Percentiles rank a stretch among this genome's conserved stretches.
phyloP scores from a whole-genome alignment of 495 filamentous ascomycete species.

The Aspergillus coremiiformis region DNA sequence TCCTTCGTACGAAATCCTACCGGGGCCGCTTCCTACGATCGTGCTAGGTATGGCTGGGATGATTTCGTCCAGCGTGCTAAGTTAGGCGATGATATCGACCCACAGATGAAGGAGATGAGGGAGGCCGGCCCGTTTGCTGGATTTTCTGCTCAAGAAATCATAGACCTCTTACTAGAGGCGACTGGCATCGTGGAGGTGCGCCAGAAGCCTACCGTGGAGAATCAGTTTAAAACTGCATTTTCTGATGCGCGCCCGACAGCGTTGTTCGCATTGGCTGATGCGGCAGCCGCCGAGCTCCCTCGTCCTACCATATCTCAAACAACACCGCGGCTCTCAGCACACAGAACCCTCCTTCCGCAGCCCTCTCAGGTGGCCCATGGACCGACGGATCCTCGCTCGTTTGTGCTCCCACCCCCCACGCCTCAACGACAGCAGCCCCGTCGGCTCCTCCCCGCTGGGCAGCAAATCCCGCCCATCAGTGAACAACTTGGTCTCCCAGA shows the following conservation, averaged over 20 bases:
- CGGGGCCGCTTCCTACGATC: conserved; percentile 29
- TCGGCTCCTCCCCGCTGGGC: conserved; percentile 33
- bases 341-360: conserved; percentile 26
- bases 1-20: conserved; percentile 27
- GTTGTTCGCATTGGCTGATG: conserved; percentile 31
- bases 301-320: conserved; percentile 21
- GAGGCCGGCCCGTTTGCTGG: conserved; percentile 14
- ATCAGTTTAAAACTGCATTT: conserved; percentile 4
- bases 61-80: conserved; percentile 38
- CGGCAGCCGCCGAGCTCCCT: conserved; percentile 21
- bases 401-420: conserved; percentile 34
- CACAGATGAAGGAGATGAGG: conserved; percentile 35
- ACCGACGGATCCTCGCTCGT: conserved; percentile 33
- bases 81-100: conserved; percentile 31
- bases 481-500: conserved; percentile 30
- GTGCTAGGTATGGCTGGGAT: conserved; percentile 31
- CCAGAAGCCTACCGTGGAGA: not conserved
- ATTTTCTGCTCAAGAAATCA: conserved; percentile 11
- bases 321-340: conserved; percentile 16
- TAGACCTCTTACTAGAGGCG: conserved; percentile 19
- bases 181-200: conserved; percentile 14
- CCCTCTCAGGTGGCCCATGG: conserved; percentile 22
- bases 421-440: conserved; percentile 30
- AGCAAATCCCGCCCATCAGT: conserved; percentile 22
- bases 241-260: conserved; percentile 14